Conservation (phyloP, 176 grass and related monocot genomes). For the Hsuehochloa calcarea region DNA sequence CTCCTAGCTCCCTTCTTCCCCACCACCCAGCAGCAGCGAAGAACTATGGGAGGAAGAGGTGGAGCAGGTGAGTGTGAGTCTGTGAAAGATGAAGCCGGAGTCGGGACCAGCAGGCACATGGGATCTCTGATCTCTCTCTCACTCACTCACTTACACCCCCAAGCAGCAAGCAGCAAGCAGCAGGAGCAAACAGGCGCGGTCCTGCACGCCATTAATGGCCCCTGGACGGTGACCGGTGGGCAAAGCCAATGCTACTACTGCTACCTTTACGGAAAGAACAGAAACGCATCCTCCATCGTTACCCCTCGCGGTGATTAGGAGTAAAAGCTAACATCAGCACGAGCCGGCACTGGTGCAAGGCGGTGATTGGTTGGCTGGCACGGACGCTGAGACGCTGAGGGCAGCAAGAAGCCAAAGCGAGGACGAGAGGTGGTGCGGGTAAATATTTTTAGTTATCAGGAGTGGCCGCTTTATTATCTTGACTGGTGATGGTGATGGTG, state of each 20-base stretch:
- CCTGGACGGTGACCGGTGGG: background rate
- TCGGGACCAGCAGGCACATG: background rate
- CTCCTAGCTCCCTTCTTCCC: background rate
- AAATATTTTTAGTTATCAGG: background rate
- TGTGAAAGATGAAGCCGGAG: background rate
- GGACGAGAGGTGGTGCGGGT: background rate
- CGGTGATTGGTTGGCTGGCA: background rate
- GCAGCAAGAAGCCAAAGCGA: too few relatives aligned
- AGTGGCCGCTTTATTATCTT: background rate
- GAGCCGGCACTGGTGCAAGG: background rate
- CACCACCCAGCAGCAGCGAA: background rate
- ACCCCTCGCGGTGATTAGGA: background rate
- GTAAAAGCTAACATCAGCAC: background rate
- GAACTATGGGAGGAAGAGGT: constrained; percentile 1
- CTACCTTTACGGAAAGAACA: background rate
- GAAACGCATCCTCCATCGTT: background rate
- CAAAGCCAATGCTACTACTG: background rate
- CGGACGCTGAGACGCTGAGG: background rate
- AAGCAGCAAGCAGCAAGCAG: background rate
- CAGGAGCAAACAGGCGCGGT: background rate
- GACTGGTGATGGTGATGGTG: background rate
- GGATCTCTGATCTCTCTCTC: constrained; percentile 21
- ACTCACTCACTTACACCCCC: background rate
- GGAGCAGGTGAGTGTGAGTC: constrained; percentile 19
- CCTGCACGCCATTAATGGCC: constrained; percentile 7